A percentile compares a stretch with the other conserved stretches of the same genome.
Conservation (phyloP, 352 stramenopile species). For the Phytopythium cucurbitacearum region DNA sequence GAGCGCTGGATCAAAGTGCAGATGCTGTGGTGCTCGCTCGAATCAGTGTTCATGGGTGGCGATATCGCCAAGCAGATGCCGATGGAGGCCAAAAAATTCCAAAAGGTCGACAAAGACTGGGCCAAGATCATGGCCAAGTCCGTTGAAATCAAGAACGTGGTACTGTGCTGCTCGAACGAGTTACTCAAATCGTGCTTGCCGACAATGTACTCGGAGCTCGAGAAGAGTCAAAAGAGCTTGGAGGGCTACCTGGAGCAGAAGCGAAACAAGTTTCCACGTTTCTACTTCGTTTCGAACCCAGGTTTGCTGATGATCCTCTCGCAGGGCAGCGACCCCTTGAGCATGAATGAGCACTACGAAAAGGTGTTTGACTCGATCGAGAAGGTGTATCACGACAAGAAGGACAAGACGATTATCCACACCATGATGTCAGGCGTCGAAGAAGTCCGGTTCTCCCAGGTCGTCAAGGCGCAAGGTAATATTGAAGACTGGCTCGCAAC, state of each 20-base stretch:
- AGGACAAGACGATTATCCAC: slow-evolving; percentile 96
- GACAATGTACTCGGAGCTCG: slow-evolving; percentile 97
- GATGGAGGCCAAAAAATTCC: slow-evolving; percentile 97
- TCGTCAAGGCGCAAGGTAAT: slow-evolving; percentile 96
- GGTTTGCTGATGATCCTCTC: slow-evolving; percentile 97
- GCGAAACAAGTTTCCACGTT: slow-evolving; percentile 97
- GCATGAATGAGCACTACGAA: slow-evolving; percentile 99
- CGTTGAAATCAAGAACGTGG: slow-evolving; percentile 89
- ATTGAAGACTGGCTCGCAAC: slow-evolving; percentile 98
- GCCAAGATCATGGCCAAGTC: slow-evolving; percentile 97
- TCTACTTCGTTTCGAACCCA: slow-evolving; percentile 99
- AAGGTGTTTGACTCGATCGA: slow-evolving; percentile 99
- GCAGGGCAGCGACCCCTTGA: slow-evolving; percentile 95
- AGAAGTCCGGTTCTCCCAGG: slow-evolving; percentile 92
- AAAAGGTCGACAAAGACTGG: slow-evolving; percentile 98
- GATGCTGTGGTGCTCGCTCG: slow-evolving; percentile 97
- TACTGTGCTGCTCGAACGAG: slow-evolving; percentile 94
- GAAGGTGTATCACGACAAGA: slow-evolving; percentile 97
- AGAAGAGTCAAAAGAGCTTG: slow-evolving; percentile 98
- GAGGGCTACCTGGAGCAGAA: slow-evolving; percentile 99
- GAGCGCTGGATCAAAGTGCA: slow-evolving; percentile 98
- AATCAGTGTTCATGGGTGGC: slow-evolving; percentile 97
- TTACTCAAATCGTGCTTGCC: slow-evolving; percentile 95
- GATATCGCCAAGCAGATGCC: slow-evolving; percentile 99
- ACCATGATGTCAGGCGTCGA: slow-evolving; percentile 94